phyloP scores from a whole-genome alignment of 1,284 basidiomycete genomes.

The Caloboletus firmus region DNA sequence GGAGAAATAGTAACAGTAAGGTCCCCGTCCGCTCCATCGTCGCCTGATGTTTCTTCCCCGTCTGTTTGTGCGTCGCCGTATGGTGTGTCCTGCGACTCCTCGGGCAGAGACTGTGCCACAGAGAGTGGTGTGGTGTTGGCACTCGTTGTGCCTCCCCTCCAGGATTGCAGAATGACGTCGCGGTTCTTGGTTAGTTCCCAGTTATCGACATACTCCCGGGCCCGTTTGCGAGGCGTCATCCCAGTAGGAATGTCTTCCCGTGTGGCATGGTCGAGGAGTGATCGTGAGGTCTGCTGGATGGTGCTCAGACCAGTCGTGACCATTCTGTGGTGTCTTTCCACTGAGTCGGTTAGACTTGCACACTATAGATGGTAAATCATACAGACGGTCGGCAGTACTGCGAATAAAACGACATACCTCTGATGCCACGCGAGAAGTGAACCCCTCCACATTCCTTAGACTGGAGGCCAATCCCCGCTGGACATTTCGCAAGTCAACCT shows the following conservation, averaged over 20 bases:
- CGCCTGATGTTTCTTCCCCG: conserved; percentile 13
- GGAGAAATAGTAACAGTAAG: conserved; percentile 21
- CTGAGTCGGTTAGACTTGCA: conserved; percentile 39
- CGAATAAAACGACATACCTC: conserved; percentile 44
- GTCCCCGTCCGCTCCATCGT: conserved; percentile 17
- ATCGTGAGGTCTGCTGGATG: conserved; percentile 50
- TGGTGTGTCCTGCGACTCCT: conserved; percentile 23
- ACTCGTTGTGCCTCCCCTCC: conserved; percentile 40
- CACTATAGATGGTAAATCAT: conserved; percentile 35
- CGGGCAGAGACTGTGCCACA: conserved; percentile 34
- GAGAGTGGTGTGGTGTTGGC: conserved; percentile 20
- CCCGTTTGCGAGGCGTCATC: conserved; percentile 68
- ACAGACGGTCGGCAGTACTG: background rate
- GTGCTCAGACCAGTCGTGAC: conserved; percentile 45
- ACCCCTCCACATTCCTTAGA: conserved; percentile 50
- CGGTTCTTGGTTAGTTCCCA: conserved; percentile 70
- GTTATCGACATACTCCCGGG: conserved; percentile 62
- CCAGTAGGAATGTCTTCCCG: conserved; percentile 66
- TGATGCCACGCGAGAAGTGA: conserved; percentile 43
- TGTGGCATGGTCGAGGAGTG: conserved; percentile 58
- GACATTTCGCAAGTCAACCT: conserved; percentile 50
- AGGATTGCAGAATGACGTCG: conserved; percentile 53
- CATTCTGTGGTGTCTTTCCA: conserved; percentile 43
- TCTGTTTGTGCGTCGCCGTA: conserved; percentile 17
- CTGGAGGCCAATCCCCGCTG: conserved; percentile 51